Base-by-base conservation (phyloP, 257 asterid genomes). In the Fraxinus cuspidata region DNA sequence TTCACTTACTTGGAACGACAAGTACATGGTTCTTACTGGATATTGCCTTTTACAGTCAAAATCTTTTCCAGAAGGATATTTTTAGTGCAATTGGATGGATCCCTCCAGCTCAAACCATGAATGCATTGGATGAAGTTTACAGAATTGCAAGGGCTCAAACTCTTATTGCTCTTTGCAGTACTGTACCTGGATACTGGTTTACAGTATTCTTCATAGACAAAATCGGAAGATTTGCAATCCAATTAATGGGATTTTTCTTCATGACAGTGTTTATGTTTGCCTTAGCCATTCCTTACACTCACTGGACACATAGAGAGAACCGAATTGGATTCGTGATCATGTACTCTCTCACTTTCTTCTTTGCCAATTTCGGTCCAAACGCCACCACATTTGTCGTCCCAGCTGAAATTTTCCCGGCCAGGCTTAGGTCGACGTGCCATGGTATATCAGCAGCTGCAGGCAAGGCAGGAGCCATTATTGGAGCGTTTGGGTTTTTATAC, bases 141-240 rank as follows among this genome's bases (percentile, higher is more conserved):
- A 73, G 47, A 25, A 83, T 89, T 8, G 89, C 92, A 0, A 74
- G 83, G 27, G 90, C 92, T 1, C 89, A 88, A 34, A 85, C 91
- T 0, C 85, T 89, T 6, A 84, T 89, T 8, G 91, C 92, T 0
- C 87, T 89, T 0, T 85, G 85, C 74, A 81, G 89, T 77, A 88
- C 92, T 0, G 90, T 88, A 0, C 92, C 92, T 0, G 92, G 92
- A 1, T 88, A 88, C 75, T 88, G 92, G 92, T 88, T 88, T 69
- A 88, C 92, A 0, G 92, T 88, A 16, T 37, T 74, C 7, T 75
- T 88, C 32, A 88, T 88, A 27, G 90, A 86, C 40, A 82, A 0
- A 53, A 85, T 88, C n/a, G 92, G 92, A 0, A 31, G 92, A 23
- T 88, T 85, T 63, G 77, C 87, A 0, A 88, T 88, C 49, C 92